Base-by-base conservation (phyloP, 108 stramenopile species). In the Chaetoceros tenuissimus region DNA sequence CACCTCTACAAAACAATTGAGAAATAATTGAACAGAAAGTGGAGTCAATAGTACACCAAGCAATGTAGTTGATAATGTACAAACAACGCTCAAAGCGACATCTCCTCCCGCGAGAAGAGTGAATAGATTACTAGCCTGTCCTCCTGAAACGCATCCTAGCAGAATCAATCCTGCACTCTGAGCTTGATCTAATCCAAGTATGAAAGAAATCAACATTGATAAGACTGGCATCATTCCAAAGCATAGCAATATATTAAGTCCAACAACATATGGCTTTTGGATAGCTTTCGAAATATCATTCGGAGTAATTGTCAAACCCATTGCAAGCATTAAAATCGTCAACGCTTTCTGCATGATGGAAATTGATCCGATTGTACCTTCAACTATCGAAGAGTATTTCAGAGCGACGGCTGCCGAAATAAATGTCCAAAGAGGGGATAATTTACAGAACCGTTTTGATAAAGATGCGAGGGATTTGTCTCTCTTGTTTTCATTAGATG, bases 61-160 rank as follows among this genome's bases (percentile, higher is more conserved):
- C 2, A 72, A 40, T 2, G 71, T 72, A 22, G 71, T 72, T 16
- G 58, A 55, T 13, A 67, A 21, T 13, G 71, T 72, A 51, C 66
- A 67, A 16, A 72, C 34, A 16, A 72, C 61, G 23, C 56, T 58
- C 19, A 72, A 55, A 5, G 71, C 66, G 24, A 67, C 71, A 62
- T 72, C 55, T 23, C 71, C 71, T 30, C 71, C 65, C n/a, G 66
- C 65, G 1, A 72, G 19, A 18, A 72, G 48, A 27, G 71, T 46
- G 45, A 67, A 72, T 24, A 72, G 27, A 51, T 72, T 72, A 45
- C 61, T 62, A 2, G 71, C 71, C 55, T 72, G 71, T n/a, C 71
- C 71, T 46, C 71, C 71, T 18, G 66, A 62, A 2, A 72, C 71
- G 31, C 48, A 62, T 24, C 60, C 66, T 23, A 72, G 53, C 24